Base-by-base conservation (phyloP, 208 protist genomes). In the Novymonas esmeraldas region DNA sequence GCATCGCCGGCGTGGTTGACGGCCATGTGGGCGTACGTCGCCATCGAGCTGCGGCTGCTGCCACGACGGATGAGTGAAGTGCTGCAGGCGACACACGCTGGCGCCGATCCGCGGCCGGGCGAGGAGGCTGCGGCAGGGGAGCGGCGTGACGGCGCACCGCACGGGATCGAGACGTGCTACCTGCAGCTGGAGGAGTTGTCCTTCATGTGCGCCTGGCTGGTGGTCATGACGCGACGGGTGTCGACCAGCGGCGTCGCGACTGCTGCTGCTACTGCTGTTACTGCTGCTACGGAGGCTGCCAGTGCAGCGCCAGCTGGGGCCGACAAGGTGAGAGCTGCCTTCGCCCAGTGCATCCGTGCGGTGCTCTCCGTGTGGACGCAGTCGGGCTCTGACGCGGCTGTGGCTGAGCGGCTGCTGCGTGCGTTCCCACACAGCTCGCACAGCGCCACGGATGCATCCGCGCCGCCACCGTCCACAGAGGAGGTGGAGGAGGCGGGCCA, bases 351-450 rank as follows among this genome's bases (percentile, higher is more conserved):
- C 46, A 55, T 75, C 33, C 56, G 39, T 31, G 14, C 36, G 7
- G 13, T 75, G 6, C 55, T 75, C 28, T 51, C 61, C 3, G 39
- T 68, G 34, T 75, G 69, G 61, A 75, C 69, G 24, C 52, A 69
- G 34, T 24, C 45, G 1, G 69, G 62, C 34, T 46, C 26, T 9
- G 28, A 18, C 20, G 42, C 44, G 7, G 46, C 36, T 14, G 69
- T 55, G 26, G 61, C 44, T 14, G 41, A 54, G 22, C 52, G 31
- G 36, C 29, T 75, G 31, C 61, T 73, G 26, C 2, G 1, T 10
- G 9, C 60, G 7, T 67, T 73, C 31, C 0, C 16, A 20, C 13
- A 22, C 22, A 48, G 13, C 20, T 7, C 11, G 34, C n/a, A 18
- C 54, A 41, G 20, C n/a, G 20, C 20, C 34, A 49, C 39, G 26